Percentiles rank a stretch among this genome's conserved stretches.
Evolutionary conservation across 495 filamentous ascomycete species (phyloP).

Genomic region (Penicillium riverlandense): DNA sequence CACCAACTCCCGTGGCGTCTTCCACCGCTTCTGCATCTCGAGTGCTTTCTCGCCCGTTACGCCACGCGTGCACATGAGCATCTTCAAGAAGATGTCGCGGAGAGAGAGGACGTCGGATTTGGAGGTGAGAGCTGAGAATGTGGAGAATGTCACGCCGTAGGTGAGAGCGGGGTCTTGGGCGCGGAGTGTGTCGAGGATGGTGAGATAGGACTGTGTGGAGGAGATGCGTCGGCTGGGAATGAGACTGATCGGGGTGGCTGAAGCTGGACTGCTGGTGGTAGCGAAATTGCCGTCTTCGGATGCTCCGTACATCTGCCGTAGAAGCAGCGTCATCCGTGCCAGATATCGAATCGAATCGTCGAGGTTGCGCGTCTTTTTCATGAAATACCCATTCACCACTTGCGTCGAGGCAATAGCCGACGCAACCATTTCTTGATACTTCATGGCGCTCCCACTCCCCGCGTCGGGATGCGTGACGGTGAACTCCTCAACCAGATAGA

Average conservation of each 20-base stretch:
- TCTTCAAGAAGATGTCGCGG: conserved; percentile 72
- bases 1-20: conserved; percentile 62
- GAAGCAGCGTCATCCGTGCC: conserved; percentile 62
- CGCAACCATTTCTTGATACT: conserved; percentile 57
- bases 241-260: conserved; percentile 22
- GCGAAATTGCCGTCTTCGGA: conserved; percentile 1
- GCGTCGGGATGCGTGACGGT: conserved; percentile 38
- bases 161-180: conserved; percentile 37
- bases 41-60: conserved; percentile 77
- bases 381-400: conserved; percentile 75
- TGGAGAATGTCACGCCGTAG: conserved; percentile 63
- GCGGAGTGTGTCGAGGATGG: conserved; percentile 51
- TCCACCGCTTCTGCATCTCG: conserved; percentile 71
- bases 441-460: conserved; percentile 27
- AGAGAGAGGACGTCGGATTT: conserved; percentile 70
- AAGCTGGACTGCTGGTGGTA: not conserved
- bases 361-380: conserved; percentile 68
- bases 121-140: conserved; percentile 63
- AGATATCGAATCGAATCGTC: conserved; percentile 80
- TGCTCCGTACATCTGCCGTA: conserved; percentile 57
- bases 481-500: conserved; percentile 77
- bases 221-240: conserved; percentile 62
- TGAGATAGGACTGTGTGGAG: conserved; percentile 60
- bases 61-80: conserved; percentile 78
- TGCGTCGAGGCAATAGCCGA: conserved; percentile 75